phyloP scores from a whole-genome alignment of 2,329 filamentous ascomycete genomes.

The Neurospora crassa region DNA sequence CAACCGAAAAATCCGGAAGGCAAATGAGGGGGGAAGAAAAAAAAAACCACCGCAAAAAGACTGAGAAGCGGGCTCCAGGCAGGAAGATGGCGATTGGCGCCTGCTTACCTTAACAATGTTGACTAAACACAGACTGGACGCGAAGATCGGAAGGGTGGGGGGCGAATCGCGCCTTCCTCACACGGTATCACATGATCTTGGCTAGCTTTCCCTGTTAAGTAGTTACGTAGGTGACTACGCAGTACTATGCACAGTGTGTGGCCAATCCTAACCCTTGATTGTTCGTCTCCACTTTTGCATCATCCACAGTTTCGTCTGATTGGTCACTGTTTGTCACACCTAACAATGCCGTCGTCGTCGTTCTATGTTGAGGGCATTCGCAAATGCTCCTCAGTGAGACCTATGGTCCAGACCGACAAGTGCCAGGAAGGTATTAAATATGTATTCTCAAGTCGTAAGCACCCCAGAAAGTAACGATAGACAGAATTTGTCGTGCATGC shows the following conservation, averaged over 20 bases:
- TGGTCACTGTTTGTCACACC: neutral
- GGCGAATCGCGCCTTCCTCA: constrained; percentile 7
- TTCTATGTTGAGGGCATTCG: neutral
- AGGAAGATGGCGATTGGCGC: neutral
- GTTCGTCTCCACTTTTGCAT: neutral
- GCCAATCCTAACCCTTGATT: neutral
- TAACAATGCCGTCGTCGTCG: neutral
- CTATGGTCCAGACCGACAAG: neutral
- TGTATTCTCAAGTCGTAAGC: neutral
- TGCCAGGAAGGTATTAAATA: neutral
- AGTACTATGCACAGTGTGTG: neutral
- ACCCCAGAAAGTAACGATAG: neutral
- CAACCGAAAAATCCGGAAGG: neutral
- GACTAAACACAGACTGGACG: constrained; percentile 4
- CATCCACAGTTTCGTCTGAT: neutral
- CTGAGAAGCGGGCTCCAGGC: neutral
- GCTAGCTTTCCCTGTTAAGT: neutral
- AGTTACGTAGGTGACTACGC: neutral
- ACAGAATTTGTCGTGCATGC: neutral
- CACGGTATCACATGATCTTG: constrained; percentile 14
- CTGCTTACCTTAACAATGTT: neutral
- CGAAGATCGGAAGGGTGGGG: neutral
- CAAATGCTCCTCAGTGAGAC: neutral
- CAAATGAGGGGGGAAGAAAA: neutral
- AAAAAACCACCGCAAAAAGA: neutral